Conservation (phyloP, 2,329 filamentous ascomycete species). For the Nigrospora osmanthi region DNA sequence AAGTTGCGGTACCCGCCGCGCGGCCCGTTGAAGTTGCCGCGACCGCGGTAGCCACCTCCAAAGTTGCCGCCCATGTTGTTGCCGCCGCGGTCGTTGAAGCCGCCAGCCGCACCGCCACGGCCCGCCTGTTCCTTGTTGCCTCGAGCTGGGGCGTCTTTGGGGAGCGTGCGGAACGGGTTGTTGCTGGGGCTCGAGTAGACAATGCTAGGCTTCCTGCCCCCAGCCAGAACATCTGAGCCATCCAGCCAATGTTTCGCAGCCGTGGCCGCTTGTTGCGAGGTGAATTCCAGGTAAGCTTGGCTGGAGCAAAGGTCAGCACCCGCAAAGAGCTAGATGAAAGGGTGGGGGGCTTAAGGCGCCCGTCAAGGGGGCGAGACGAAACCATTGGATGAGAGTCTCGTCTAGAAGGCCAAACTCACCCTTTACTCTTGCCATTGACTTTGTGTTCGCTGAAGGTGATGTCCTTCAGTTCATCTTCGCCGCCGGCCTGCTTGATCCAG, state of each 20-base stretch:
- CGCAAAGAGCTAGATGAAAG: too few species aligned
- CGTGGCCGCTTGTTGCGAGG: constrained; percentile 74
- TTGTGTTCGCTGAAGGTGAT: constrained; percentile 98
- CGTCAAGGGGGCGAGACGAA: background rate
- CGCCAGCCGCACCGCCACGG: constrained; percentile 43
- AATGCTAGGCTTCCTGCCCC: constrained; percentile 64
- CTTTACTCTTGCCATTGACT: constrained; percentile 97
- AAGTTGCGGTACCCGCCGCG: constrained; percentile 24
- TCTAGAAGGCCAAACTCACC: constrained; percentile 47
- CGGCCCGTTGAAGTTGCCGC: constrained; percentile 19
- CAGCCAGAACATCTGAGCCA: constrained; percentile 43
- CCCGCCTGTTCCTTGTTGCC: constrained; percentile 48
- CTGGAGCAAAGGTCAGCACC: constrained; percentile 25
- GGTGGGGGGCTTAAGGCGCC: background rate
- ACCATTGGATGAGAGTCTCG: background rate
- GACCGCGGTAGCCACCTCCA: constrained; percentile 12
- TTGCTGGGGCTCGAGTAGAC: constrained; percentile 67
- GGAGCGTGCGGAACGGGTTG: constrained; percentile 87
- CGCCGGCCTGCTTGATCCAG: constrained; percentile 72
- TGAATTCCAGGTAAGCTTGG: constrained; percentile 79
- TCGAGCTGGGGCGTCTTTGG: constrained; percentile 75
- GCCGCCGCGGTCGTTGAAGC: constrained; percentile 34
- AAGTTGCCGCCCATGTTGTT: constrained; percentile 16
- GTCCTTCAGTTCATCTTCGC: constrained; percentile 80
- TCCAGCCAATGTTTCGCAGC: constrained; percentile 80